Base-by-base conservation (phyloP, 2,329 filamentous ascomycete species). In the Leptographium wingfieldii region DNA sequence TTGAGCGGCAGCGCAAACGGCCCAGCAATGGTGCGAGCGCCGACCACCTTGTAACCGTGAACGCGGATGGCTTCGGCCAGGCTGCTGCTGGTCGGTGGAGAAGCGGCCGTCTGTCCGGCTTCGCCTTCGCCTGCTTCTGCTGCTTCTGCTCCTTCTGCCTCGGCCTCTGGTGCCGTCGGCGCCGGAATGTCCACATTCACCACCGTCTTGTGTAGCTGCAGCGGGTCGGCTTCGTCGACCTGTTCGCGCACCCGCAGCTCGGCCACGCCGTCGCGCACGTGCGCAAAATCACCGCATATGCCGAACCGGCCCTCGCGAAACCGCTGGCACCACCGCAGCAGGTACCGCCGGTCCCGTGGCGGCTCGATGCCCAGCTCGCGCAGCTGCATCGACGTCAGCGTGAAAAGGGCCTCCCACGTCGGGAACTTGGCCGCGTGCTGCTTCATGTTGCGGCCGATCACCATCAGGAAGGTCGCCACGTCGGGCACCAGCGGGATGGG, bases 321-420 rank as follows among this genome's bases (percentile, higher is more conserved):
- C 68, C 87, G 86, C 67, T 96, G 85, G 66, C 91, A 83, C 90
- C 92, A 96, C 64, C 86, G 83, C 55, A 97, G 76, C 19, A 99
- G 81, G 70, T 97, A 99, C 60, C 86, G 80, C 63, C 94, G 82
- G 65, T 84, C 82, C 53, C 92, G 86, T 22, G 92, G 82, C 16
- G 91, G 90, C 71, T 97, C 92, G 63, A 97, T 80, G 60, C 94
- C 92, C 22, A 94, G 79, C 67, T 92, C 86, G 65, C 85, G 84
- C 65, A 99, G 79, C 73, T 97, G 85, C 53, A 79, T 72, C 22
- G 89, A 90, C 27, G 83, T 85, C 64, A 94, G 79, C 54, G 85
- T 85, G 80, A 97, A 97, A 54, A 99, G 83, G 6, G 89, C 83
- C 58, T 94, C 87, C 94, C 94, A 97, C 12, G 87, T 86, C 2